Evolutionary conservation across 2,329 filamentous ascomycete genomes (phyloP).

Genomic region (Curvularia lunata): DNA sequence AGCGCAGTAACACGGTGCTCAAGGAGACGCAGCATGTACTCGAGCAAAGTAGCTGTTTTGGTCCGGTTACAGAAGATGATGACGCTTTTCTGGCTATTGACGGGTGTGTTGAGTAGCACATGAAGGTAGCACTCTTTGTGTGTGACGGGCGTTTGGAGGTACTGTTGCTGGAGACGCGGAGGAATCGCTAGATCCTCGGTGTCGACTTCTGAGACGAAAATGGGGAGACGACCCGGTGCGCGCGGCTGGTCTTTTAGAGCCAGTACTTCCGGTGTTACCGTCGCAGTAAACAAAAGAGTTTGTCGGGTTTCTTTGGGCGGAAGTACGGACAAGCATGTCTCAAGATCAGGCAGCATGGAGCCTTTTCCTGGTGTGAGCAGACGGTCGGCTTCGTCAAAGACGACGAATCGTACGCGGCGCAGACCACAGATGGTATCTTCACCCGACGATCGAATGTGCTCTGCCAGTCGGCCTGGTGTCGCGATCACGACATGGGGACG

Average conservation of each 20-base stretch:
- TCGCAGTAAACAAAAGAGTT: slow-evolving; percentile 94
- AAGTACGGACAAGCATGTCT: slow-evolving; percentile 82
- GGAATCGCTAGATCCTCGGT: slow-evolving; percentile 76
- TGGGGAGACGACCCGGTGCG: slow-evolving; percentile 71
- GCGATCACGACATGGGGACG: slow-evolving; percentile 92
- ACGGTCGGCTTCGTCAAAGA: slow-evolving; percentile 94
- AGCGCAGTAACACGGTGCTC: slow-evolving; percentile 89
- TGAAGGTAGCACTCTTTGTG: slow-evolving; percentile 96
- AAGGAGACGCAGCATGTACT: slow-evolving; percentile 84
- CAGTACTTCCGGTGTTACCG: slow-evolving; percentile 89
- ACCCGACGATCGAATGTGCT: slow-evolving; percentile 90
- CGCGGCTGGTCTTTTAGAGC: slow-evolving; percentile 82
- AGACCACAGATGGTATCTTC: slow-evolving; percentile 88
- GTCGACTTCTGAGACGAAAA: slow-evolving; percentile 90
- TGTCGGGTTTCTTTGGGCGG: slow-evolving; percentile 82
- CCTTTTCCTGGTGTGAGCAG: slow-evolving; percentile 77
- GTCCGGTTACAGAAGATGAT: slow-evolving; percentile 97
- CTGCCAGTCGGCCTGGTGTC: slow-evolving; percentile 85
- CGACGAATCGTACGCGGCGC: slow-evolving; percentile 78
- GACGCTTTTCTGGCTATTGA: slow-evolving; percentile 74
- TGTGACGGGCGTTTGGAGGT: slow-evolving; percentile 86
- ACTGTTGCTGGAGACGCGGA: slow-evolving; percentile 78
- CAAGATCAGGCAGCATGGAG: slow-evolving; percentile 93
- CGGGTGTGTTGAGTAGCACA: slow-evolving; percentile 76
- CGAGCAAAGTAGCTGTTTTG: slow-evolving; percentile 83